Evolutionary conservation across 2,329 filamentous ascomycete species (phyloP).

Genomic region (Teratosphaeria gauchensis): DNA sequence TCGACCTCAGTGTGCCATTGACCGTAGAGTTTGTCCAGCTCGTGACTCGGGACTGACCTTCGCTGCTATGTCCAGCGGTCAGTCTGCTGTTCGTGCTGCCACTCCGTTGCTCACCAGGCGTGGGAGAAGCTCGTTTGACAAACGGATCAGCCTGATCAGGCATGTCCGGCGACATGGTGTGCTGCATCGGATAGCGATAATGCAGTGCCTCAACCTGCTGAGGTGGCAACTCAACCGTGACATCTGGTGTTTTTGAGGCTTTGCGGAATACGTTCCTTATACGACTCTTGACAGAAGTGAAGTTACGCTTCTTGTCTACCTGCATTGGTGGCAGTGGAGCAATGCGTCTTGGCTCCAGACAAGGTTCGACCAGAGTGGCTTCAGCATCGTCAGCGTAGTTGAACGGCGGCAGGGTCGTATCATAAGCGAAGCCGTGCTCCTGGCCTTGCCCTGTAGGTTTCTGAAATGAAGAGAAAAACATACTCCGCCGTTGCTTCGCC

Average conservation of each 20-base stretch:
- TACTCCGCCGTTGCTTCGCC: conserved; percentile 33
- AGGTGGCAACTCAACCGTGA: conserved; percentile 33
- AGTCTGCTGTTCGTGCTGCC: conserved; percentile 25
- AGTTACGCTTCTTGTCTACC: conserved; percentile 41
- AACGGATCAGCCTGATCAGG: neutral
- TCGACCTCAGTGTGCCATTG: conserved; percentile 44
- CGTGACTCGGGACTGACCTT: conserved; percentile 56
- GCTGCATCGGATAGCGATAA: conserved; percentile 12
- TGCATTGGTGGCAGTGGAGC: neutral
- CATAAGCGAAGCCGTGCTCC: conserved; percentile 10
- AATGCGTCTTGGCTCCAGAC: conserved; percentile 3
- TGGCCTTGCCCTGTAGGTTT: conserved; percentile 16
- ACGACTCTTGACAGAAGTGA: conserved; percentile 54
- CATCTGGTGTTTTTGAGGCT: conserved; percentile 25
- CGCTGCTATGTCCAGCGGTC: conserved; percentile 32
- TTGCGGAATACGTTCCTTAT: conserved; percentile 50
- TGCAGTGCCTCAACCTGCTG: conserved; percentile 41
- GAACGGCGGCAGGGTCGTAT: conserved; percentile 18
- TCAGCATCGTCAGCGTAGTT: conserved; percentile 16
- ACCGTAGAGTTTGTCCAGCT: conserved; percentile 61
- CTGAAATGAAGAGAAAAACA: conserved; percentile 36
- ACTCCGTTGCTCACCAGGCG: conserved; percentile 17
- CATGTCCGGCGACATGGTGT: neutral
- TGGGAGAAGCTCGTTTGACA: conserved; percentile 12
- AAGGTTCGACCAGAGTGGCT: conserved; percentile 1